phyloP scores from a whole-genome alignment of 306 rosid genomes.

The Herpetospermum pedunculosum region DNA sequence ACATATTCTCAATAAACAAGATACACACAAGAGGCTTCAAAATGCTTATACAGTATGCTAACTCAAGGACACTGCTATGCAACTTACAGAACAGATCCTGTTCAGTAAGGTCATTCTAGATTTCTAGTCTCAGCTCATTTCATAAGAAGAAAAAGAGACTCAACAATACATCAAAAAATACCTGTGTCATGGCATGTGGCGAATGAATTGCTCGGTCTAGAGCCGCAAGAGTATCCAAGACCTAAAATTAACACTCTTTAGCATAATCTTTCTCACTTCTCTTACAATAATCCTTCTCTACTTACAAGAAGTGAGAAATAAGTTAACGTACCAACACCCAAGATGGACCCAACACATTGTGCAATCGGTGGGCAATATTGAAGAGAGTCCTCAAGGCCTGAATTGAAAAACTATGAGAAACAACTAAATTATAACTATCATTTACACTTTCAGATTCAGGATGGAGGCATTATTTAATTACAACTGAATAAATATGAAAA shows the following conservation, averaged over 20 bases:
- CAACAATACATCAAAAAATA: slow-evolving; percentile 13
- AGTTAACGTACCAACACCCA: slow-evolving; percentile 84
- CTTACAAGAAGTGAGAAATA: slow-evolving; percentile 8
- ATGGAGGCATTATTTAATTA: not conserved
- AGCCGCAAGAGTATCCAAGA: slow-evolving; percentile 93
- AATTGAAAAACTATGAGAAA: slow-evolving; percentile 19
- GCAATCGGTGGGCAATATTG: slow-evolving; percentile 92
- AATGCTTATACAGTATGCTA: too few relatives aligned
- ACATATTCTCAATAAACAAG: not conserved
- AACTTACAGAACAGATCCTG: not conserved
- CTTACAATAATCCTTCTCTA: not conserved
- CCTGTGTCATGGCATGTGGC: slow-evolving; percentile 97
- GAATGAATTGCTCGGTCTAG: slow-evolving; percentile 94
- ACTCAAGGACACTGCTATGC: too few relatives aligned
- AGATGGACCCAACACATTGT: slow-evolving; percentile 92
- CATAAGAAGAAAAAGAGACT: not conserved
- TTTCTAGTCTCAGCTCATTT: not conserved
- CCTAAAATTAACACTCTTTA: slow-evolving; percentile 33
- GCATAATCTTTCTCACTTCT: not conserved
- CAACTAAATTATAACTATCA: slow-evolving; percentile 1
- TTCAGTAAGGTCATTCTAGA: not conserved
- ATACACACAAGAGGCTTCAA: too few relatives aligned
- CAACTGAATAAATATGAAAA: slow-evolving; percentile 2
- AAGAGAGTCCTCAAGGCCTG: slow-evolving; percentile 97
- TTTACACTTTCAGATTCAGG: not conserved